Base-by-base conservation (phyloP, 2,329 filamentous ascomycete species). In the Parafenestella ontariensis region DNA sequence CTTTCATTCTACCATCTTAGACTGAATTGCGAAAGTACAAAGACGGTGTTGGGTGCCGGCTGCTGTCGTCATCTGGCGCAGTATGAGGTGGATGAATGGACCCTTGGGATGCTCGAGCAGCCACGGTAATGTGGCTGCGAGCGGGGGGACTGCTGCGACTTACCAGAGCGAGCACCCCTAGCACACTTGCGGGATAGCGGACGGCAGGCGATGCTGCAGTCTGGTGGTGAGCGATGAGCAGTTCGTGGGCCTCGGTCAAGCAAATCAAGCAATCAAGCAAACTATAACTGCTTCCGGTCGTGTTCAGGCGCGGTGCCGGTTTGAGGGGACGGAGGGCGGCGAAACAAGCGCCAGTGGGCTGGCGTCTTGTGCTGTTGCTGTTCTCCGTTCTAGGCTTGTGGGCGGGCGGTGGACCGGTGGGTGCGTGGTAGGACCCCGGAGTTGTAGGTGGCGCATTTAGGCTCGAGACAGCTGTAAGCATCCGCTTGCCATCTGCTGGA, bases 391-490 rank as follows among this genome's bases (percentile, higher is more conserved):
- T 53, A 58, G 53, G 56, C 59, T 52, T 40, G 43, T 10, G 15
- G 21, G 26, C 21, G 21, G 23, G 34, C 18, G 18, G 18, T 28
- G 52, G 44, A 44, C 28, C 24, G 37, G 48, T 24, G 42, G n/a
- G 29, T 23, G 44, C 17, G 24, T 15, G 44, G 42, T 39, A 29
- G 44, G 41, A 41, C 41, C 46, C 46, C 39, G 39, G 47, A 49
- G 54, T 49, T n/a, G 58, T 55, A 57, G 28, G 60, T 53, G 54
- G 60, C 60, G 60, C 59, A 46, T 31, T 8, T 39, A 15, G 60
- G 59, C 56, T 52, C 51, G 56, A 48, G 49, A 47, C 44, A 39
- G 51, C 36, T 45, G 54, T 40, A 47, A 46, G 46, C 49, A 39
- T 37, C 31, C 45, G 45, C 34, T 49, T 47, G 26, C 54, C 60